Evolutionary conservation across 257 asterid genomes (phyloP).

Genomic region (Capsicum rhomboideum): DNA sequence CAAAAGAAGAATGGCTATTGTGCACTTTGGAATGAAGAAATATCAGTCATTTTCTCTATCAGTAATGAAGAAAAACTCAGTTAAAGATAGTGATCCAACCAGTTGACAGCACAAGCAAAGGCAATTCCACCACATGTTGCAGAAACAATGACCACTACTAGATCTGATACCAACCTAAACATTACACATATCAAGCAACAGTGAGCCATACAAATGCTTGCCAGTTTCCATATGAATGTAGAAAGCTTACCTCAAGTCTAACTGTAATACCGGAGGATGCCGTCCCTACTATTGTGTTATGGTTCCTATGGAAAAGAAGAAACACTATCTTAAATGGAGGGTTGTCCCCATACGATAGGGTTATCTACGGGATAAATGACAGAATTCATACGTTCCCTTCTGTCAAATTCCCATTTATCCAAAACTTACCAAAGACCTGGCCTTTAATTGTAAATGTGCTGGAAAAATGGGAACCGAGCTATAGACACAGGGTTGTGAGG

Average conservation of each 20-base stretch:
- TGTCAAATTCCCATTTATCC: too few species aligned
- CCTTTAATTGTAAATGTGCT: too few species aligned
- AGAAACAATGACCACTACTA: slow-evolving; percentile 95
- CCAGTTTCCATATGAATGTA: slow-evolving; percentile 2
- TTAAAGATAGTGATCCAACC: slow-evolving; percentile 42
- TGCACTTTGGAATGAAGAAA: background rate
- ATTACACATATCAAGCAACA: slow-evolving; percentile 12
- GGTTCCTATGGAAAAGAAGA: too few species aligned
- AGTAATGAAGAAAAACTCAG: slow-evolving; percentile 2
- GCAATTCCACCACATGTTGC: slow-evolving; percentile 99
- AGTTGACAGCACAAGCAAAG: slow-evolving; percentile 99
- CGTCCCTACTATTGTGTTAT: too few species aligned
- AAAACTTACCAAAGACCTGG: too few species aligned
- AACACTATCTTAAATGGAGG: too few species aligned
- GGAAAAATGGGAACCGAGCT: too few species aligned
- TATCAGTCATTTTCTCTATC: background rate
- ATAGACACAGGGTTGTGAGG: too few species aligned
- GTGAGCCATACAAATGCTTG: slow-evolving; percentile 6
- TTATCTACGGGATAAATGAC: too few species aligned
- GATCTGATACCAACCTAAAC: slow-evolving; percentile 90
- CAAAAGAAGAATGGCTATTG: background rate
- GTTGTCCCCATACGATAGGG: too few species aligned
- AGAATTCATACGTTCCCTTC: too few species aligned
- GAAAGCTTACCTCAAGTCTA: slow-evolving; percentile 76
- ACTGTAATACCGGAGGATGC: slow-evolving; percentile 83